Evolutionary conservation across 1,284 basidiomycete species (phyloP), one percentile per base, ranked within the genome.

Genomic region (Sporisorium reilianum): DNA sequence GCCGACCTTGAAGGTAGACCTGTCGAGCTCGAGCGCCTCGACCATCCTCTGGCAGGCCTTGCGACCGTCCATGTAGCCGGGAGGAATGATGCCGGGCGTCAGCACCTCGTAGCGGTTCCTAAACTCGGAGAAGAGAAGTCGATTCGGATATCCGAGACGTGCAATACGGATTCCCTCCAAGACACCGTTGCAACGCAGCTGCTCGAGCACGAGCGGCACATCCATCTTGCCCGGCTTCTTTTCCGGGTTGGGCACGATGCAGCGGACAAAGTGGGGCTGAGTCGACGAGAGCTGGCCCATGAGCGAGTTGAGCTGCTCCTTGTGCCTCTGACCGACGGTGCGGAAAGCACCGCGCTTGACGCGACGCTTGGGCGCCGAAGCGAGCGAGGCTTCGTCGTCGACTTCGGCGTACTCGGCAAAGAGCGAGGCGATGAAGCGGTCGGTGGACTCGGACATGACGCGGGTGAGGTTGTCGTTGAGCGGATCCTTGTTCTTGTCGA

Each of bases 401-500:
- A 75, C 89, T 86, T 64, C 87, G 14, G 87, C 87, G 80, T 91
- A 95, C 77, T 98, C 96, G 18, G 91, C 87, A 85, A 99, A 99
- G 40, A 99, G 89, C 2, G 88, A 85, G 0, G 92, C 90, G 40
- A 99, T 89, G 80, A 93, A 94, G 36, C 90, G 89, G 77, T 97
- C 92, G 2, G 90, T 89, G 2, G 96, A 97, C 16, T 89, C 88
- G 1, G 94, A 91, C 25, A 99, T 88, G 41, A 99, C 91, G 18
- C 94, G 90, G 0, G 94, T 94, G 42, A 99, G 89, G 82, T 98
- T 96, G 84, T 98, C 95, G 85, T 99, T 98, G 72, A 99, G 87
- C 0, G 97, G 97, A 82, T 99, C 97, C 86, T 97, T 97, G 89
- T 99, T 99, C 90, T 99, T 99, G 87, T 97, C 95, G 69, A 99